Evolutionary conservation across 2,329 filamentous ascomycete genomes (phyloP), one percentile per base, ranked within the genome.

Genomic region (Alternaria novae-zelandiae): DNA sequence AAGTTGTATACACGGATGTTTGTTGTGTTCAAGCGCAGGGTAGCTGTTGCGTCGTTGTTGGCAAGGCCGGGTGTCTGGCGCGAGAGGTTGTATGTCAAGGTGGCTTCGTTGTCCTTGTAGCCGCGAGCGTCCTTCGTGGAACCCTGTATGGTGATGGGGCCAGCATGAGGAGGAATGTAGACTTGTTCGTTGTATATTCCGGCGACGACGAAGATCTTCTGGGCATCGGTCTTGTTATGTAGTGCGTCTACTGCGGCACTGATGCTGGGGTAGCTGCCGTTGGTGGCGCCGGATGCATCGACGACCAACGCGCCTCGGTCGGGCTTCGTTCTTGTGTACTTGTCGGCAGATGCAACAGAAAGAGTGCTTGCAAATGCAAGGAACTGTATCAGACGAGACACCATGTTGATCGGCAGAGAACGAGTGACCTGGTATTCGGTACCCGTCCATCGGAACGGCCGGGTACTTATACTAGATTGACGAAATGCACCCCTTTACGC

Each of bases 141-240:
- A 15, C 89, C 88, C 70, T 86, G 86, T 60, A 88, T 82, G 56
- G 82, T 85, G 30, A 88, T 80, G 47, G 82, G 77, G 1, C 84
- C 84, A 5, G 70, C 74, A 26, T 84, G 81, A 15, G 59, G 56
- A 2, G 82, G 76, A 43, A 89, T 81, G 65, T 83, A 83, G 26
- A 89, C 86, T 70, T 89, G 87, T 72, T 89, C 87, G 1, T 74
- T 74, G 80, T 89, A 89, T 32, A 83, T 86, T 6, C 87, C 87
- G 3, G 83, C 74, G 66, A 85, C 75, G 74, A 90, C 85, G 78
- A 89, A 90, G 77, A 90, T 87, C 9, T 64, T 66, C 17, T 72
- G 67, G 1, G 65, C 44, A 4, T 57, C 32, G 7, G 59, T 66
- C 3, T 25, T 64, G 44, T 72, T 69, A 3, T 54, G 50, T 8